These are phyloP conservation scores for Sequoia sempervirens DNA, from an alignment of 75 land plant genomes.

Conservation along the genomic window DNA sequence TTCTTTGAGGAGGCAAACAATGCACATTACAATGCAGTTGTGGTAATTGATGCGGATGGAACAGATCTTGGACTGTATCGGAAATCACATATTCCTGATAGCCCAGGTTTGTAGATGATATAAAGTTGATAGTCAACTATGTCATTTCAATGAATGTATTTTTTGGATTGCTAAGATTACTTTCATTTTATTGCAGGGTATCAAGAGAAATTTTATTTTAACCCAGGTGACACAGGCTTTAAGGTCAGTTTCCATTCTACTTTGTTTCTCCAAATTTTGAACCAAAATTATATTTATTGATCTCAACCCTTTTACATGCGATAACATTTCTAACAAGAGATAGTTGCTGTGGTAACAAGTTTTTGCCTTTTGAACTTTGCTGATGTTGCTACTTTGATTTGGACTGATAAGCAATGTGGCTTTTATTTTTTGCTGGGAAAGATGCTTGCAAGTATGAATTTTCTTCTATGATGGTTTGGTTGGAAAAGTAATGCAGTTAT, in stretches of 20 bases:
- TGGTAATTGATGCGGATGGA: constrained; percentile 94
- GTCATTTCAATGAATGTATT: not conserved
- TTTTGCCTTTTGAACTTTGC: not conserved
- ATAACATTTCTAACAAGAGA: not conserved
- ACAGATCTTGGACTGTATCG: constrained; percentile 85
- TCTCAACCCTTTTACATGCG: not conserved
- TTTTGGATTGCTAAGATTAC: not conserved
- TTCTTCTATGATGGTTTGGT: not conserved
- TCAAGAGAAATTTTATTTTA: constrained; percentile 95
- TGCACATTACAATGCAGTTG: constrained; percentile 94
- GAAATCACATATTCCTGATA: constrained; percentile 96
- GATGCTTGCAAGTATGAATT: not conserved
- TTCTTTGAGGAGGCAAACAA: constrained; percentile 98
- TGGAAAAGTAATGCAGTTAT: not conserved
- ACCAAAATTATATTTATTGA: not conserved
- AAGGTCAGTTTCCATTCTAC: constrained; percentile 46
- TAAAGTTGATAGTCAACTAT: not conserved
- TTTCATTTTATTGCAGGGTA: constrained; percentile 52
- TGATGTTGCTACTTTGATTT: not conserved
- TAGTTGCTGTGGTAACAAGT: not conserved
- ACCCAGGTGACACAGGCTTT: constrained; percentile 97
- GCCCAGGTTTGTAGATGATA: constrained; percentile 59
- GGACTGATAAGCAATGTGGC: constrained; percentile 10
- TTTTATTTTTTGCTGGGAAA: not conserved
- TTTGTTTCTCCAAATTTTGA: not conserved